Evolutionary conservation across 2,329 filamentous ascomycete species (phyloP).

Genomic region (Blastomyces parvus): DNA sequence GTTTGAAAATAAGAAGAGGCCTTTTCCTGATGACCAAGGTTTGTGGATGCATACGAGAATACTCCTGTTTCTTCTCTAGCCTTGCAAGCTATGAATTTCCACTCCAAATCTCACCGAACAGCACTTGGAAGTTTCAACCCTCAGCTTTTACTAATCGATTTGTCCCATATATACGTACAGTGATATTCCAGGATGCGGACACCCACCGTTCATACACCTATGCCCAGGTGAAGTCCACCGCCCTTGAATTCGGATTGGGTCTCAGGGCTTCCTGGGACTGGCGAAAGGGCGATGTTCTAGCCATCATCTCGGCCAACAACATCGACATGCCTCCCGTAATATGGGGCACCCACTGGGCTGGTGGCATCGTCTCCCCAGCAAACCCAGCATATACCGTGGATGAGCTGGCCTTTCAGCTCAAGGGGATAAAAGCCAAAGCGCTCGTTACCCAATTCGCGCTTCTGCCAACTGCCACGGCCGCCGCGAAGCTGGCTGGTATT

Average conservation of each 20-base stretch:
- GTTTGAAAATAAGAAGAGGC: conserved; percentile 58
- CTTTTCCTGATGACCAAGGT: conserved; percentile 67
- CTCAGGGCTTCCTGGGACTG: conserved; percentile 66
- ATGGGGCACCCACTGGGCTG: conserved; percentile 75
- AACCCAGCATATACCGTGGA: conserved; percentile 79
- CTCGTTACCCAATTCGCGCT: conserved; percentile 63
- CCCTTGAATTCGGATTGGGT: conserved; percentile 69
- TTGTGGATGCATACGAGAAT: conserved; percentile 17
- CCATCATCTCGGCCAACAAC: conserved; percentile 73
- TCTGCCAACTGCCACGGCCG: conserved; percentile 55
- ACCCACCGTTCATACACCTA: conserved; percentile 63
- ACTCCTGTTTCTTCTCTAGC: not conserved
- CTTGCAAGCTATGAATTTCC: not conserved
- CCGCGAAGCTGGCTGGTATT: conserved; percentile 61
- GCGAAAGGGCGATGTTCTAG: conserved; percentile 74
- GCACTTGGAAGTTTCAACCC: not conserved
- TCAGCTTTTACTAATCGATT: not conserved
- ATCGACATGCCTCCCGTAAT: conserved; percentile 71
- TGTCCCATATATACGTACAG: conserved; percentile 37
- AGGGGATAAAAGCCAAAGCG: conserved; percentile 64
- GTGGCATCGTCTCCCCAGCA: conserved; percentile 70
- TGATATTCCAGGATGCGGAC: conserved; percentile 67
- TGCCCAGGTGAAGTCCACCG: conserved; percentile 53
- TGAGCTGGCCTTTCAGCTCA: conserved; percentile 76
- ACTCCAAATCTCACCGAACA: not conserved